These are phyloP conservation scores for Galerina marginata DNA, from an alignment of 768 basidiomycete genomes.

Conservation along the genomic window DNA sequence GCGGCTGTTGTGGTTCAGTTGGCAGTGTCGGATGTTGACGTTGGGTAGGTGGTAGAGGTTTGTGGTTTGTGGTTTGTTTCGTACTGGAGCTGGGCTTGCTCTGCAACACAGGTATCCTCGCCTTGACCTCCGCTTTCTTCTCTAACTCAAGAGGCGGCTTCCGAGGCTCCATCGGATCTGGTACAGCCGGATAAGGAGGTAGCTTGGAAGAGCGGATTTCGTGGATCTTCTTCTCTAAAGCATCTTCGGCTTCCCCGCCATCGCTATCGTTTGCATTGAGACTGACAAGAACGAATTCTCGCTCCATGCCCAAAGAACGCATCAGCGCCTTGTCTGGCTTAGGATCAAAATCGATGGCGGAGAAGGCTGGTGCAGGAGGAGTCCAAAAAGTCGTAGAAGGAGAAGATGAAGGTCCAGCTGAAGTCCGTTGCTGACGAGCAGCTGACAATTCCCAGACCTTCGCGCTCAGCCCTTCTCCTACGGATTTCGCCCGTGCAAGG, in stretches of 20 bases:
- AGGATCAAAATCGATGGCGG: conserved; percentile 13
- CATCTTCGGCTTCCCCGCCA: conserved; percentile 8
- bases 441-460: neutral
- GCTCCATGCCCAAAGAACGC: conserved; percentile 21
- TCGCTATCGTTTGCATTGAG: neutral
- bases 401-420: too few relatives aligned
- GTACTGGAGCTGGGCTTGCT: too few relatives aligned
- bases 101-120: too few relatives aligned
- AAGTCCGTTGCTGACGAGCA: neutral
- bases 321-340: conserved; percentile 27
- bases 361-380: neutral
- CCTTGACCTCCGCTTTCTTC: neutral
- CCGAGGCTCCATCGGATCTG: conserved; percentile 20
- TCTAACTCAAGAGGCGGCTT: conserved; percentile 5
- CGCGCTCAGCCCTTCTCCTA: neutral
- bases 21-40: too few relatives aligned
- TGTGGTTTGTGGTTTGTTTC: too few relatives aligned
- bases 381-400: too few relatives aligned
- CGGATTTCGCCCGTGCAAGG: conserved; percentile 19
- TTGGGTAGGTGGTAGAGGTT: too few relatives aligned
- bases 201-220: conserved; percentile 31
- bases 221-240: conserved; percentile 31
- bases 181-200: conserved; percentile 33
- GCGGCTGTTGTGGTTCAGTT: neutral
- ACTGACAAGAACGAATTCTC: neutral